A percentile compares a stretch with the other conserved stretches of the same genome.
These are phyloP conservation scores for peach (Prunus persica) DNA, from an alignment of 306 rosid species.

Conservation along the genomic window Prunus_persica_NCBIv2 NC_034009.1:23911501-23912000, in stretches of 20 bases:
- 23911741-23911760: conserved; percentile 20
- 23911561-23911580: conserved; percentile 60
- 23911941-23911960: conserved; percentile 24
- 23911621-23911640: not conserved
- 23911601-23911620: conserved; percentile 12
- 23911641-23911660: conserved; percentile 13
- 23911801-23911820: conserved; percentile 9
- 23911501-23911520: conserved; percentile 70
- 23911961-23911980: conserved; percentile 34
- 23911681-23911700: conserved; percentile 69
- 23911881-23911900: conserved; percentile 21
- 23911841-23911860: not conserved
- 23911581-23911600: conserved; percentile 24
- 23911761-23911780: conserved; percentile 41
- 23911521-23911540: conserved; percentile 18
- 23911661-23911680: conserved; percentile 23
- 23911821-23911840: conserved; percentile 9
- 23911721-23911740: conserved; percentile 36
- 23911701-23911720: conserved; percentile 43
- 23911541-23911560: conserved; percentile 45
- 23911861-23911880: not conserved
- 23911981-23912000: conserved; percentile 8
- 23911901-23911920: conserved; percentile 83
- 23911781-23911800: not conserved
- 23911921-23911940: conserved; percentile 37